Base-by-base conservation (phyloP, 2,329 filamentous ascomycete genomes). In the Chaetomium strumarium region DNA sequence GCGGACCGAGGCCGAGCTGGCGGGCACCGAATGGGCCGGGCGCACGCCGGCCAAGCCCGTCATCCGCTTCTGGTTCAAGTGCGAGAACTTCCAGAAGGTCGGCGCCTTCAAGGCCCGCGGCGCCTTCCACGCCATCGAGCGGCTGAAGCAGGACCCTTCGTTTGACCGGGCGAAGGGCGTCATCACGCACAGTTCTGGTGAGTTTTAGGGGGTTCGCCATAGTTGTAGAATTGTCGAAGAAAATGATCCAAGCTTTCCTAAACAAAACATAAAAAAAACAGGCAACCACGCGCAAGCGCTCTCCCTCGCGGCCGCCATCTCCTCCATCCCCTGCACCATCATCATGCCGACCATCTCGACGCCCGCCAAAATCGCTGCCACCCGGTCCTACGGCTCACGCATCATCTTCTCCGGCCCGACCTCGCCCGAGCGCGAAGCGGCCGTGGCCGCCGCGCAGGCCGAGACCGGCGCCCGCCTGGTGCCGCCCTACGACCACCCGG, bases 231-330 rank as follows among this genome's bases (percentile, higher is more conserved):
- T n/a, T n/a, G n/a, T n/a, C n/a, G n/a, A n/a, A n/a, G n/a, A n/a
- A n/a, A n/a, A n/a, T n/a, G n/a, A n/a, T n/a, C n/a, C n/a, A n/a
- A n/a, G n/a, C n/a, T n/a, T n/a, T n/a, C n/a, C n/a, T n/a, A n/a
- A n/a, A n/a, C n/a, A n/a, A n/a, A n/a, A n/a, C n/a, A n/a, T 16
- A 11, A 41, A 38, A 24, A 4, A n/a, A 20, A 19, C 58, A 92
- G 91, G 92, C 55, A 97, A 97, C 71, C 93, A 97, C 67, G 92
- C 92, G 0, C 90, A 96, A 75, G 92, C 93, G 1, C 83, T 97
- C 52, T 83, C 92, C 2, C 84, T 96, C 46, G 92, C 92, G 0
- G 90, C 92, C 2, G 77, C 76, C 16, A 84, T 84, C 36, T 81
- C 86, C 65, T 72, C 75, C 49, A 84, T 96, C 57, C 85, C 86